Percentiles rank a stretch among this genome's conserved stretches.
phyloP scores from a whole-genome alignment of 1,284 basidiomycete genomes.

The Rhodotorula sp. region DNA sequence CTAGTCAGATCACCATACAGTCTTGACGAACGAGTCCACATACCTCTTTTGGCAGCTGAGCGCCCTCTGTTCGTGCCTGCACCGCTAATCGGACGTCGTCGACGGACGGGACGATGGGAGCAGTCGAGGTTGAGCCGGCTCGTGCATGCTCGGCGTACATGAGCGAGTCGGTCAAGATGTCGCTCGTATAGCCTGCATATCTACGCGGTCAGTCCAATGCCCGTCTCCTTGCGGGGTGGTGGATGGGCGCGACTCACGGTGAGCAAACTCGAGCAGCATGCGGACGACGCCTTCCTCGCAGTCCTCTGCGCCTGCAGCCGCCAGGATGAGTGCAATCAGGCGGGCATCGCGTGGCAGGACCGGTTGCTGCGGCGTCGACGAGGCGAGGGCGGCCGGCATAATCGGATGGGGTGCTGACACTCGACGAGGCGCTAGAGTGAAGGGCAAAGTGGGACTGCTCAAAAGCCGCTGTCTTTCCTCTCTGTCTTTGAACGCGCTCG shows the following conservation, averaged over 20 bases:
- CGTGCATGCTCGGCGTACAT: constrained; percentile 88
- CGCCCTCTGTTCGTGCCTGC: constrained; percentile 89
- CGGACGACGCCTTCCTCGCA: constrained; percentile 90
- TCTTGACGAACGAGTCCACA: not conserved
- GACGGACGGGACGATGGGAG: constrained; percentile 50
- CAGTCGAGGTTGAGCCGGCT: constrained; percentile 7
- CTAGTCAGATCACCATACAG: not conserved
- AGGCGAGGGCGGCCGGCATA: not conserved
- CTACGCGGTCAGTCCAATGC: not conserved
- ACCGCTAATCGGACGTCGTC: constrained; percentile 90
- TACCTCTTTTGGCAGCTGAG: constrained; percentile 95
- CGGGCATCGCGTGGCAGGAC: constrained; percentile 75
- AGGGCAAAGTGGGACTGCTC: not conserved
- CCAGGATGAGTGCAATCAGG: constrained; percentile 85
- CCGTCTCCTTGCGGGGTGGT: no score
- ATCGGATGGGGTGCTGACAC: not conserved
- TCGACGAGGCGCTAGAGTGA: not conserved
- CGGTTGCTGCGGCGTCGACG: constrained; percentile 7
- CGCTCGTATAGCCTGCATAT: constrained; percentile 71
- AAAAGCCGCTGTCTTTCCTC: no score
- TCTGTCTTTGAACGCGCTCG: no score
- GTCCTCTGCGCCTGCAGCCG: constrained; percentile 91
- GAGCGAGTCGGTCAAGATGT: constrained; percentile 84
- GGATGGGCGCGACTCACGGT: constrained; percentile 56
- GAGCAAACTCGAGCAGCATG: constrained; percentile 92